Percentiles rank a stretch among this genome's conserved stretches.
Conservation (phyloP, 495 filamentous ascomycete species). For the Alectoria sarmentosa region DNA sequence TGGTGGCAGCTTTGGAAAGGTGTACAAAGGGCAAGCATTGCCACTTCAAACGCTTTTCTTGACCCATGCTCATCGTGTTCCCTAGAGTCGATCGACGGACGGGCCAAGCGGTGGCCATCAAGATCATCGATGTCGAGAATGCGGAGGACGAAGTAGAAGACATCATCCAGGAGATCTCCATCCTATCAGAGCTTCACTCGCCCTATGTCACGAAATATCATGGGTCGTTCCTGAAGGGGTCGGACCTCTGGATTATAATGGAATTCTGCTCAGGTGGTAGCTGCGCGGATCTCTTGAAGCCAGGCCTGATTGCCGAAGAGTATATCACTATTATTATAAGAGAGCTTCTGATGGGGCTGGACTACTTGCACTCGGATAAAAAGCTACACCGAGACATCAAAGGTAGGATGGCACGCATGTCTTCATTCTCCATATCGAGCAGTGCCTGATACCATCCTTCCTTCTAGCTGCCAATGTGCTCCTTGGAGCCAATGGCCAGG, state of each 20-base stretch:
- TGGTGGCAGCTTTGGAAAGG: slow-evolving; percentile 90
- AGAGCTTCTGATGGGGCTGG: slow-evolving; percentile 81
- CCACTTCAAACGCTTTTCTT: not conserved
- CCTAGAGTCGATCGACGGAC: slow-evolving; percentile 73
- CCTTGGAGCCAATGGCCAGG: slow-evolving; percentile 80
- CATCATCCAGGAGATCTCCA: slow-evolving; percentile 96
- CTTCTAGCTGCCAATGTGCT: slow-evolving; percentile 78
- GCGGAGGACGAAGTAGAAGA: slow-evolving; percentile 98
- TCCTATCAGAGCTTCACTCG: slow-evolving; percentile 88
- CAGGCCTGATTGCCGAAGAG: slow-evolving; percentile 82
- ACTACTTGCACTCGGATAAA: slow-evolving; percentile 89
- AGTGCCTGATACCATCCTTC: not conserved
- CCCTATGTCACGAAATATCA: slow-evolving; percentile 96
- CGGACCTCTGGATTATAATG: slow-evolving; percentile 97
- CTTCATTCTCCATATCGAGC: not conserved
- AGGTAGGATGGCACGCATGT: slow-evolving; percentile 45
- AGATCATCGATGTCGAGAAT: slow-evolving; percentile 96
- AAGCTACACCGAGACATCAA: slow-evolving; percentile 98
- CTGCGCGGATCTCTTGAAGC: slow-evolving; percentile 85
- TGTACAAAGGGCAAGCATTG: slow-evolving; percentile 77
- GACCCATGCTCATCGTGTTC: slow-evolving; percentile 30
- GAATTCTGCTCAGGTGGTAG: slow-evolving; percentile 91
- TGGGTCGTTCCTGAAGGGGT: slow-evolving; percentile 91
- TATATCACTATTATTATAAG: slow-evolving; percentile 92
- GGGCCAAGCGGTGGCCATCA: slow-evolving; percentile 85